Evolutionary conservation across 306 rosid genomes (phyloP).

Genomic region (Casuarina cunninghamiana): DNA sequence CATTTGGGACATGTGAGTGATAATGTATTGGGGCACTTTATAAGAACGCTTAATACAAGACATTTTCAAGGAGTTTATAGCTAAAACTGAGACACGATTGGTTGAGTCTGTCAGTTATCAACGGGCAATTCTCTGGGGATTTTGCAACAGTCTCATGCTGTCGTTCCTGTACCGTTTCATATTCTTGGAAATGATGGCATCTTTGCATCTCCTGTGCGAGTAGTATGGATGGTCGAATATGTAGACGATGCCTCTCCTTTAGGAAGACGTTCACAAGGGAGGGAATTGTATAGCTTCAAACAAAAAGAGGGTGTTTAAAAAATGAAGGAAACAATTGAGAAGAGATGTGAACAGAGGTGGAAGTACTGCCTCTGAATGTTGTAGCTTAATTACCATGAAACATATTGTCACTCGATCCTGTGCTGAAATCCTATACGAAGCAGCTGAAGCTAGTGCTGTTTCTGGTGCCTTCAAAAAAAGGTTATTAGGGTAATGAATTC

Average conservation of each 20-base stretch:
- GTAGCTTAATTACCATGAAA: no score
- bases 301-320: no score
- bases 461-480: no score
- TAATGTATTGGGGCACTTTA: not conserved
- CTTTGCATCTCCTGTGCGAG: not conserved
- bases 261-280: no score
- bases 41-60: not conserved
- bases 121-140: not conserved
- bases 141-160: not conserved
- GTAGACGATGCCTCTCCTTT: not conserved
- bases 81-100: not conserved
- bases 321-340: no score
- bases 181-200: not conserved
- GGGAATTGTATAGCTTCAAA: no score
- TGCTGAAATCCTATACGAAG: no score
- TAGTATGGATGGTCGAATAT: not conserved
- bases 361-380: no score
- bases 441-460: no score
- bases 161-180: not conserved
- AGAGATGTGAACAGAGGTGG: no score
- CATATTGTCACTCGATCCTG: no score
- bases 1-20: not conserved
- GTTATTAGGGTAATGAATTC: no score
- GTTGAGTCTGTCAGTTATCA: not conserved
- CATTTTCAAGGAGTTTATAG: not conserved